Conservation (phyloP, 768 basidiomycete species). For the Suillus clintonianus region DNA sequence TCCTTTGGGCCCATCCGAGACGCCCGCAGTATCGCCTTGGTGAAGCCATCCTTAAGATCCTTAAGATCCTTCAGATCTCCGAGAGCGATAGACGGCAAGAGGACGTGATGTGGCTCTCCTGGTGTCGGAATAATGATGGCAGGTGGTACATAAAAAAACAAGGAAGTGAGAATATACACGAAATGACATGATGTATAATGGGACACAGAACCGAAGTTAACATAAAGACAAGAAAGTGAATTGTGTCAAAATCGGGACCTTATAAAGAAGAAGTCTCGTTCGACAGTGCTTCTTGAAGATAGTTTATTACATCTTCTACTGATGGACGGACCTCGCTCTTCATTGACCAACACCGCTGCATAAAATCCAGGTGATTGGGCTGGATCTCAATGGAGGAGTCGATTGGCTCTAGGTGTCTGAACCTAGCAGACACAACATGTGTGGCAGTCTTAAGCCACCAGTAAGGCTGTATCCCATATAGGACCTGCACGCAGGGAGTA, state of each 20-base stretch:
- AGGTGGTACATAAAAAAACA: no score
- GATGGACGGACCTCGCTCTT: slow-evolving; percentile 5
- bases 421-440: slow-evolving; percentile 22
- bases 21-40: no score
- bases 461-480: slow-evolving; percentile 24
- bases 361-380: slow-evolving; percentile 18
- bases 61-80: no score
- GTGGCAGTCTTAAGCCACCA: slow-evolving; percentile 22
- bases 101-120: no score
- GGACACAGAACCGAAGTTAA: no score
- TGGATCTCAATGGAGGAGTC: slow-evolving; percentile 6
- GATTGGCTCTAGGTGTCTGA: slow-evolving; percentile 14
- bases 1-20: no score
- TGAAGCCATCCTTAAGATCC: no score
- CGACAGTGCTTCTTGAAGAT: not conserved
- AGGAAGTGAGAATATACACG: not conserved
- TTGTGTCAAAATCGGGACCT: not conserved
- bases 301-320: not conserved
- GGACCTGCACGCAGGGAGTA: slow-evolving; percentile 23
- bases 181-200: not conserved
- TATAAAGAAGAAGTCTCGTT: not conserved
- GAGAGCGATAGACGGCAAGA: no score
- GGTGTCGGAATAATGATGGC: no score
- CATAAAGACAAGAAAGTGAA: no score
- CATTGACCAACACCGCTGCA: slow-evolving; percentile 28